Evolutionary conservation across 2,329 filamentous ascomycete species (phyloP).

Genomic region (Arthroderma sp.): DNA sequence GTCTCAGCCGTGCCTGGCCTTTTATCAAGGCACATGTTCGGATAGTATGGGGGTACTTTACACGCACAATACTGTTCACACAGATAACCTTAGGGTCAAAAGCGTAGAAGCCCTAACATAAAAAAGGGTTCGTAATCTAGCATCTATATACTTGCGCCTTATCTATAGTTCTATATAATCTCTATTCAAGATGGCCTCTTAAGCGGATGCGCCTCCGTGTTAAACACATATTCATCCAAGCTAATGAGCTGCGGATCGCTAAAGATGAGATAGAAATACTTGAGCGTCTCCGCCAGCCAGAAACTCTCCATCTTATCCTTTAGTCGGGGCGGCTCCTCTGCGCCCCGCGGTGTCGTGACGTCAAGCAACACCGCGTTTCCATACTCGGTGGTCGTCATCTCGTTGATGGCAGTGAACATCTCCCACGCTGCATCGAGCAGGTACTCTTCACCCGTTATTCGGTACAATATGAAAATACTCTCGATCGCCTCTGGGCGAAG

Average conservation of each 20-base stretch:
- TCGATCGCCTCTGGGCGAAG: conserved; percentile 68
- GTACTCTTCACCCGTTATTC: conserved; percentile 62
- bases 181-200: too few relatives aligned
- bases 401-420: conserved; percentile 65
- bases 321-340: neutral
- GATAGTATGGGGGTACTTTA: too few relatives aligned
- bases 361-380: conserved; percentile 46
- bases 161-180: too few relatives aligned
- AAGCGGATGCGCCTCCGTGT: conserved; percentile 43
- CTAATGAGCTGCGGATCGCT: conserved; percentile 50
- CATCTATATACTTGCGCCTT: too few relatives aligned
- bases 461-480: conserved; percentile 79
- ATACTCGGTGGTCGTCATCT: conserved; percentile 50
- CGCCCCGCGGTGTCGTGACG: conserved; percentile 6
- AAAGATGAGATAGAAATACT: conserved; percentile 82
- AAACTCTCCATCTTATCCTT: conserved; percentile 69
- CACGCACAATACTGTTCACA: too few relatives aligned
- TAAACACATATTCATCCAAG: conserved; percentile 55
- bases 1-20: too few relatives aligned
- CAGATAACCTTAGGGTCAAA: too few relatives aligned
- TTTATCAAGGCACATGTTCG: too few relatives aligned
- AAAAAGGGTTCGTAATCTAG: too few relatives aligned
- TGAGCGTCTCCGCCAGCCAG: conserved; percentile 81
- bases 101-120: too few relatives aligned
- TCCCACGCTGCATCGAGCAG: conserved; percentile 76